Evolutionary conservation across 169 alveolate species (phyloP), one percentile per base, ranked within the genome.

Genomic region (Plasmodium gonderi): DNA sequence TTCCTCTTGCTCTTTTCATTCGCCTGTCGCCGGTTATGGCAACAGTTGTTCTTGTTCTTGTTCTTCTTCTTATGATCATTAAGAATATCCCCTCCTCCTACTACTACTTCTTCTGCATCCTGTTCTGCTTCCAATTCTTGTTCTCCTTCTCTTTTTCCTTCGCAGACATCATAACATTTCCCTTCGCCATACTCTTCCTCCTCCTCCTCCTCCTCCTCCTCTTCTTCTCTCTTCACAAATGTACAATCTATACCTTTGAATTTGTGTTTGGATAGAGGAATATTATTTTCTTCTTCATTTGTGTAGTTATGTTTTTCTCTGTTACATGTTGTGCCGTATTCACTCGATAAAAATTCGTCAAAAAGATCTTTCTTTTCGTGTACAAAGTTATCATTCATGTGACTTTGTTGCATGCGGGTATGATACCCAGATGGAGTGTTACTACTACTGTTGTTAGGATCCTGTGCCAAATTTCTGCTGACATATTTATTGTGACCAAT

Each of bases 331-430:
- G 72, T 20, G 72, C 31, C 6, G 20, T 23, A 82, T 4, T 82
- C 91, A n/a, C 82, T 14, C 4, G 75, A 67, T 36, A 82, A 49
- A 42, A 82, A 82, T 20, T 82, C 82, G 29, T 47, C 81, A 68
- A 82, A 47, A 1, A 82, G 49, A 47, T 82, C 91, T 38, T 82
- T 82, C 60, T 68, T 82, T 23, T 68, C 91, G 76, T 45, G 74
- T 2, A 69, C 11, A n/a, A 14, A 20, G 14, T 33, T 29, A 69
- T 29, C 14, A 40, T 33, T n/a, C n/a, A 14, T 2, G 42, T 42
- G 20, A 8, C 4, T 29, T 65, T 54, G 11, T 0, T 12, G 49
- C 6, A 26, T 11, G 4, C 38, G 17, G 79, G 3, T 8, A 12
- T 65, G 44, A 36, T 44, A 12, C 51, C 38, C 49, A 3, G 33